Base-by-base conservation (phyloP, 352 stramenopile species). In the Pythium brachiatum region DNA sequence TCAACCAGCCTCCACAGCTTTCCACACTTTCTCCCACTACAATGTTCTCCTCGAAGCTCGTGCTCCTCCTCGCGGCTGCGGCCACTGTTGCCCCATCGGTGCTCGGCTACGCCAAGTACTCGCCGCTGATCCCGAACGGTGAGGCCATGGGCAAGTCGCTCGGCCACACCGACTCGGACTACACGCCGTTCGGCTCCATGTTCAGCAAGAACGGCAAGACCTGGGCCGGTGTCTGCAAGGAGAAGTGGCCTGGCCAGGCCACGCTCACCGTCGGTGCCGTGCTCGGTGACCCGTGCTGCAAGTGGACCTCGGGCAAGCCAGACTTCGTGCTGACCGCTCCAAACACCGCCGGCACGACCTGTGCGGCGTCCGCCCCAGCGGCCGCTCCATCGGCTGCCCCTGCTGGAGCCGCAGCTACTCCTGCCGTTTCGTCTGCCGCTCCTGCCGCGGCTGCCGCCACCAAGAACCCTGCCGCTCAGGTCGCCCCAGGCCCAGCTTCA, bases 221-320 rank as follows among this genome's bases (percentile, higher is more conserved):
- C 27, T 66, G 59, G 59, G 39, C 48, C 26, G 31, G 27, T 31
- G 38, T 59, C 26, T 66, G 59, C 59, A 66, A 66, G 59, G 29
- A 66, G 31, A 58, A 29, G 36, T 66, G 13, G n/a, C 50, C 50
- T 20, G 48, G 50, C n/a, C 36, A 44, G 36, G n/a, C 26, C 8
- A 27, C 18, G 8, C 20, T 51, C 27, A 55, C 59, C 18, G 53
- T 54, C 38, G 59, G 59, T 21, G 57, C 46, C 18, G 57, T 56
- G 21, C 57, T 64, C 34, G 57, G 57, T 16, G 57, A 64, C 39
- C 57, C 57, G 46, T 64, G 57, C 57, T 64, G 57, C 57, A 64
- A 50, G 57, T 64, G 57, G 57, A 57, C 34, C 11, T 15, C 52
- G 7, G 52, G 52, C 18, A 58, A 58, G 18, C 52, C 52, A 18